A percentile compares a stretch with the other conserved stretches of the same genome.
Conservation (phyloP, 345 rosid species). For the Acer yangbiense region DNA sequence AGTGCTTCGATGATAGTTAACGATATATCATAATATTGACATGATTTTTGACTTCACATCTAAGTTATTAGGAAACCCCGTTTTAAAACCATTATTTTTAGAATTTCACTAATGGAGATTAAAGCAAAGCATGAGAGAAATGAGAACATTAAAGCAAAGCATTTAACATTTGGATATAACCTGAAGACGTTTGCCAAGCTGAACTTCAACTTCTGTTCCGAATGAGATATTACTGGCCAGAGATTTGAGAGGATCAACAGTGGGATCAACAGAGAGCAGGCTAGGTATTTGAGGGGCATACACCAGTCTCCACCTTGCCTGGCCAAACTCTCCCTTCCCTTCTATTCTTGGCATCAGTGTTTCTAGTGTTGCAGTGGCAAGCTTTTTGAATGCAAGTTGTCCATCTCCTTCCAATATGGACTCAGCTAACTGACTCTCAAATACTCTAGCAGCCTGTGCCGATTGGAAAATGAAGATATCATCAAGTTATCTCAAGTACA, state of each 20-base stretch:
- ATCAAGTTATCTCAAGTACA: conserved; percentile 12
- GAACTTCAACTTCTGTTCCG: conserved; percentile 95
- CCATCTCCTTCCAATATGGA: conserved; percentile 97
- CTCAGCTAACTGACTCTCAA: conserved; percentile 94
- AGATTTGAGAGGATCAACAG: conserved; percentile 88
- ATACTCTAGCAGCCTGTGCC: conserved; percentile 85
- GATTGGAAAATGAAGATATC: conserved; percentile 11
- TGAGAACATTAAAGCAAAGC: not conserved
- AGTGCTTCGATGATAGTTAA: not conserved
- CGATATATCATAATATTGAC: not conserved
- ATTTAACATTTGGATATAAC: conserved; percentile 32
- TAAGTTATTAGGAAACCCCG: not conserved
- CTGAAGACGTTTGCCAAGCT: conserved; percentile 96
- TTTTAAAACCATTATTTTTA: not conserved
- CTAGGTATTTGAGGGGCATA: conserved; percentile 99
- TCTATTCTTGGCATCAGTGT: conserved; percentile 93
- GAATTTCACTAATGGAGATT: too few relatives aligned
- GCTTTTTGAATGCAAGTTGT: conserved; percentile 95
- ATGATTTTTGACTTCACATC: not conserved
- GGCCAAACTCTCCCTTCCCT: conserved; percentile 96
- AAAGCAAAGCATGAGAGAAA: too few relatives aligned
- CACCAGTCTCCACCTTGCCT: conserved; percentile 97
- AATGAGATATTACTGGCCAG: conserved; percentile 84
- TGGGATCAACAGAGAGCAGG: conserved; percentile 95
- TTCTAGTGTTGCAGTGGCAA: conserved; percentile 94